These are phyloP conservation scores for Monocercomonoides exilis DNA, from an alignment of 78 protist genomes.

Conservation along the genomic window DNA sequence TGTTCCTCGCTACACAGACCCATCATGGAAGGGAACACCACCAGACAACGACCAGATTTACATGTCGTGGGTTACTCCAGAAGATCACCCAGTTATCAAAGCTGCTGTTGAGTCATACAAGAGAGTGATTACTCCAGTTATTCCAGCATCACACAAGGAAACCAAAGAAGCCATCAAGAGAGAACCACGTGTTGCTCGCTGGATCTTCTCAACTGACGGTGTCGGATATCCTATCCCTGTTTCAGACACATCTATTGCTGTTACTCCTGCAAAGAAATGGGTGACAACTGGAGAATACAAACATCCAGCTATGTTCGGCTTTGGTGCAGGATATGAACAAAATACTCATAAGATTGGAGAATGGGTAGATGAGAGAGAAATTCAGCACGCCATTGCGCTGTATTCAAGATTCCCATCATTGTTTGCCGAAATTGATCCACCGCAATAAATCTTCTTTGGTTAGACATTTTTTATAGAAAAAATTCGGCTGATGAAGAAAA, in stretches of 20 bases:
- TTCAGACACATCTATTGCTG: not conserved
- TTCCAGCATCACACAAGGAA: conserved; percentile 5
- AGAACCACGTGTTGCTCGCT: conserved; percentile 42
- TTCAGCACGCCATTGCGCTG: conserved; percentile 17
- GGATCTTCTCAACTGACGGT: conserved; percentile 52
- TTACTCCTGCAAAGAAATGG: conserved; percentile 22
- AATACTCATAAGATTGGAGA: conserved; percentile 29
- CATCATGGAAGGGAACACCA: conserved; percentile 31
- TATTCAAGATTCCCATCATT: conserved; percentile 25
- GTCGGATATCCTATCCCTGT: conserved; percentile 31
- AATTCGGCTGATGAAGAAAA: no score
- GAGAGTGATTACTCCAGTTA: conserved; percentile 30
- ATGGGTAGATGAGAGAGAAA: conserved; percentile 12
- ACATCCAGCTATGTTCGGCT: conserved; percentile 35
- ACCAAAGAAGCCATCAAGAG: not conserved
- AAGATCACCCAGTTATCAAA: conserved; percentile 26
- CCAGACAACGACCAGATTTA: conserved; percentile 43
- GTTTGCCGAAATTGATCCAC: conserved; percentile 17
- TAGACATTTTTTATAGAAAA: no score
- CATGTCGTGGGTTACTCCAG: conserved; percentile 45
- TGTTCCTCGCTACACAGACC: conserved; percentile 31
- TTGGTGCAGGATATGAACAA: conserved; percentile 35
- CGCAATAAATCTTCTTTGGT: no score
- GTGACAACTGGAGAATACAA: conserved; percentile 9
- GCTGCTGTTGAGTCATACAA: conserved; percentile 42